Evolutionary conservation across 2,329 filamentous ascomycete genomes (phyloP), one percentile per base, ranked within the genome.

Genomic region (Aspergillaceae sp.): DNA sequence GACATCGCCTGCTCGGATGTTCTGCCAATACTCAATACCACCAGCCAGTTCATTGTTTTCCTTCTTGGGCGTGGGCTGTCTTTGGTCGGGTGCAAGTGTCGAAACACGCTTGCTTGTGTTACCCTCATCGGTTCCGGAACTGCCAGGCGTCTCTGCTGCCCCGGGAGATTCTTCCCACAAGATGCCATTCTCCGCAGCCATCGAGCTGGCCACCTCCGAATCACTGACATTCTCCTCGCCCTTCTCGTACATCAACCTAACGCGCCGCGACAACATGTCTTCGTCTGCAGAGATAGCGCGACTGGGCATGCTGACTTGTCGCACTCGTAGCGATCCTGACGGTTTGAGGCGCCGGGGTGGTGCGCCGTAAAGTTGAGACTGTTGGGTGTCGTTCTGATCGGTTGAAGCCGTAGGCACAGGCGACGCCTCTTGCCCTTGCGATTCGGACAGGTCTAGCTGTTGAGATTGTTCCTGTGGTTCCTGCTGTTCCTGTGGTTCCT

Each of bases 21-120:
- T 74, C 49, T 78, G 72, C 80, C 80, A 84, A 53, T 83, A 79
- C 52, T 84, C 80, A 42, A 82, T 74, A 2, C 80, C 80, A 5
- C 80, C 80, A 26, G 80, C 79, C 30, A 77, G 62, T 61, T 83
- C 80, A 42, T 71, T 67, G 7, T 74, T 67, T 51, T 81, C 75
- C 52, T 74, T 70, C 42, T 68, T 64, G 47, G 74, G 71, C 36
- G 27, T 38, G 30, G 62, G 53, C 19, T 19, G 19, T 19, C 59
- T 63, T 41, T 57, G 55, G 53, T 62, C 58, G 2, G 54, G 54
- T 19, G 58, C 58, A 29, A 51, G 47, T 26, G 63, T 63, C 4
- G 56, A 53, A 29, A 59, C 54, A n/a, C 51, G 60, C 32, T 53
- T 57, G 7, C 55, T 50, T n/a, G 62, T 58, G 3, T 57, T 54